Conservation (phyloP, 2,329 filamentous ascomycete species). For the Aureobasidium lini region DNA sequence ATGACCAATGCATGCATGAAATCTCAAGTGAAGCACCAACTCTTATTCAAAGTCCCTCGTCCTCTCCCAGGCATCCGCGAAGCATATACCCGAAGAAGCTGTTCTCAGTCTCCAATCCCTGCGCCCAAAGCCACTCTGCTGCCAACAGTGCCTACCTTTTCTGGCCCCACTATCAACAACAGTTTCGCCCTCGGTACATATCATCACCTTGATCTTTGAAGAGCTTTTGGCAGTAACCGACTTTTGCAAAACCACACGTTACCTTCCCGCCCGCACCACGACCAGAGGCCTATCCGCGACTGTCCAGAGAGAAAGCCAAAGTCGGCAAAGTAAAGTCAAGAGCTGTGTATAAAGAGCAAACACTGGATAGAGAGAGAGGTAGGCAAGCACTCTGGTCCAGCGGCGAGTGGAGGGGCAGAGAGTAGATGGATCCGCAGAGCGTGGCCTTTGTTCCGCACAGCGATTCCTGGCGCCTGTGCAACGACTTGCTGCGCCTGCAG, state of each 20-base stretch:
- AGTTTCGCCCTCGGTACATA: background rate
- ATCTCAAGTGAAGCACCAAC: background rate
- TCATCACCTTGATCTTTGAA: background rate
- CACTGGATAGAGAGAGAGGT: background rate
- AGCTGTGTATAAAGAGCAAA: background rate
- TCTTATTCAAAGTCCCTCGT: background rate
- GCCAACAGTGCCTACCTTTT: background rate
- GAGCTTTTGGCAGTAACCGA: background rate
- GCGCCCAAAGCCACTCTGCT: background rate
- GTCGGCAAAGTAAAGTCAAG: background rate
- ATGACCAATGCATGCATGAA: background rate
- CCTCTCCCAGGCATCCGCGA: background rate
- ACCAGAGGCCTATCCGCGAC: background rate
- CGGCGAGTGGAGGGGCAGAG: slow-evolving; percentile 8
- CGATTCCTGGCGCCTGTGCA: slow-evolving; percentile 56
- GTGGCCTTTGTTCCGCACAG: slow-evolving; percentile 49
- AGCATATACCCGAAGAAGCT: background rate
- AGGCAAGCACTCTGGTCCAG: background rate
- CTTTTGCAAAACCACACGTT: background rate
- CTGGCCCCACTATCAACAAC: background rate
- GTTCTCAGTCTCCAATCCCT: background rate
- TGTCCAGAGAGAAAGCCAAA: background rate
- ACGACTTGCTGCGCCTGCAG: slow-evolving; percentile 55
- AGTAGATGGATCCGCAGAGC: slow-evolving; percentile 54
- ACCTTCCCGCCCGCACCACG: background rate